Evolutionary conservation across 495 filamentous ascomycete species (phyloP), one percentile per base, ranked within the genome.

Genomic region (Podospora fimiseda): DNA sequence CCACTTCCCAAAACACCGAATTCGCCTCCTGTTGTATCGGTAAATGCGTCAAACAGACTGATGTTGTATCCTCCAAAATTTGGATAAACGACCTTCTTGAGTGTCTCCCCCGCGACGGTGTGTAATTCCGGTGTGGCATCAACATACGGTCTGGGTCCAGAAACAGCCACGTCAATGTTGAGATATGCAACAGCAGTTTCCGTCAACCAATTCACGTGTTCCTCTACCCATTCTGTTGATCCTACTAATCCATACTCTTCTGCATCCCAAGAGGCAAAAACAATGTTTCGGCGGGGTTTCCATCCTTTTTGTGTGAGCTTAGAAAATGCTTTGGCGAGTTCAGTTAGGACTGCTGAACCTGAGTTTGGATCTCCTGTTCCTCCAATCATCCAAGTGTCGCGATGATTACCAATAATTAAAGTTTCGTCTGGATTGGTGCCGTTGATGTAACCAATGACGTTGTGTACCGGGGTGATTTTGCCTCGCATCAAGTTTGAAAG

Each of bases 171-270:
- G 56, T 90, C 90, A 39, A 95, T 82, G 60, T 96, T 96, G 38
- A 96, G 64, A 60, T 95, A 96, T 2, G 88, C 89, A 43, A 90
- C 76, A 2, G 84, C 85, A 1, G 85, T 74, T 22, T 79, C 76
- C 3, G 77, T 82, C 6, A 95, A 80, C 87, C 88, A 93, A 3
- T 86, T 83, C 0, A 90, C 63, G 50, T 89, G 84, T 48, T 96
- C 90, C 64, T 96, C 90, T 24, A 95, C 90, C 67, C 88, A 87
- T 67, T 96, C 90, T 2, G 89, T 94, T 13, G 87, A 90, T 3
- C 90, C 90, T 49, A 94, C 81, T 16, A 89, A 63, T 54, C 91
- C 92, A 60, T 92, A 94, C 64, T 91, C 88, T 63, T 86, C 85
- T 6, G 77, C 90, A 64, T 96, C 90, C 90, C 90, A 96, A 51